phyloP scores from a whole-genome alignment of 2,329 filamentous ascomycete species.

The Beauveria pseudobassiana region DNA sequence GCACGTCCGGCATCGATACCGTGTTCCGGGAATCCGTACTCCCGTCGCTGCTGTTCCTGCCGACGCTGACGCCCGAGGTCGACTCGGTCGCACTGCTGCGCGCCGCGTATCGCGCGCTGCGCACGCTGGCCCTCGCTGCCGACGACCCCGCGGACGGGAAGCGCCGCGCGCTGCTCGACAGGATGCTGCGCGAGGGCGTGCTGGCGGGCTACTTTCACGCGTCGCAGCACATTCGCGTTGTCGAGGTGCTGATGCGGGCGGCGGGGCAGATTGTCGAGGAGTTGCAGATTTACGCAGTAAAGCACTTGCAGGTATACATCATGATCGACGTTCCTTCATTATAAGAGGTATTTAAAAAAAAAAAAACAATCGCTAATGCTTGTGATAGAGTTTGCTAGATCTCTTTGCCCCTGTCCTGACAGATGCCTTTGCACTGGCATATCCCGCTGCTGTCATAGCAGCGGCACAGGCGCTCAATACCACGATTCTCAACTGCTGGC shows the following conservation, averaged over 20 bases:
- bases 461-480: slow-evolving; percentile 47
- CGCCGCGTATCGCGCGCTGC: slow-evolving; percentile 59
- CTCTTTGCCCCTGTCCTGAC: slow-evolving; percentile 57
- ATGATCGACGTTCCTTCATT: background rate
- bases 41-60: slow-evolving; percentile 69
- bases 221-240: slow-evolving; percentile 49
- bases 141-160: slow-evolving; percentile 20
- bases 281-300: slow-evolving; percentile 55
- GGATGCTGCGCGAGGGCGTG: slow-evolving; percentile 47
- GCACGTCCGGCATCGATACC: slow-evolving; percentile 54
- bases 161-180: slow-evolving; percentile 40
- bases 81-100: slow-evolving; percentile 60
- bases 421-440: slow-evolving; percentile 57
- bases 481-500: slow-evolving; percentile 60
- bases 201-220: slow-evolving; percentile 50
- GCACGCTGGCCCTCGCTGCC: slow-evolving; percentile 47
- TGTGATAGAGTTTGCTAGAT: slow-evolving; percentile 53
- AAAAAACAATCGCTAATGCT: slow-evolving; percentile 2
- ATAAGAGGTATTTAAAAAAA: background rate
- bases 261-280: slow-evolving; percentile 41
- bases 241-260: slow-evolving; percentile 47
- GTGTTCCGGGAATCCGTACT: slow-evolving; percentile 64
- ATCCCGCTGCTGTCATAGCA: slow-evolving; percentile 44
- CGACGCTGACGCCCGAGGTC: slow-evolving; percentile 64
- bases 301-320: slow-evolving; percentile 54